These are phyloP conservation scores for Curvularia sp. DNA, from an alignment of 2,329 filamentous ascomycete species.

Conservation along the genomic window DNA sequence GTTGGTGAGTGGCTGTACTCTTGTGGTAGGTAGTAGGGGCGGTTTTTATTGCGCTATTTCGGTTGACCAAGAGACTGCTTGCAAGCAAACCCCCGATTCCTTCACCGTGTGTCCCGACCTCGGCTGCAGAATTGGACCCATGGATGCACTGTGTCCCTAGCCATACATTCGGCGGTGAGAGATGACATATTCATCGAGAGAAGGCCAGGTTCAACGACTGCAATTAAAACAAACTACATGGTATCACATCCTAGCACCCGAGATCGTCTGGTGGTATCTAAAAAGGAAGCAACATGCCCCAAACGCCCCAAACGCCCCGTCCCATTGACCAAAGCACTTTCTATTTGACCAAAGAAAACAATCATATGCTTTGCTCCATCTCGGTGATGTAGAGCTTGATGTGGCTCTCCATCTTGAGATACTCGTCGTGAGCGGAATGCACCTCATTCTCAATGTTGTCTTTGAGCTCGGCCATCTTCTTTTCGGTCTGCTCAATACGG, in stretches of 20 bases:
- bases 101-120: neutral
- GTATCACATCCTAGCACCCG: conserved; percentile 12
- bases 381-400: conserved; percentile 98
- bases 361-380: conserved; percentile 81
- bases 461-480: conserved; percentile 99
- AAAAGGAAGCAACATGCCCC: neutral
- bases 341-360: conserved; percentile 1
- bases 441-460: conserved; percentile 97
- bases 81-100: neutral
- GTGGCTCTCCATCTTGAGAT: conserved; percentile 95
- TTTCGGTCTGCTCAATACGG: conserved; percentile 97
- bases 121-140: conserved; percentile 3
- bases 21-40: too few relatives aligned
- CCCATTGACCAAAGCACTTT: too few relatives aligned
- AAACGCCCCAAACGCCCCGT: conserved; percentile 18
- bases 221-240: conserved; percentile 13
- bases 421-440: conserved; percentile 88
- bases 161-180: conserved; percentile 5
- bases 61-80: too few relatives aligned
- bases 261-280: conserved; percentile 11
- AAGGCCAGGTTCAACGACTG: neutral
- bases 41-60: too few relatives aligned
- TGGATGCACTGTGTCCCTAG: neutral
- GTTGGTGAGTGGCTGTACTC: too few relatives aligned
- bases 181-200: neutral